Percentiles rank a stretch among this genome's conserved stretches.
phyloP scores from a whole-genome alignment of 2,329 filamentous ascomycete genomes.

The Arthrinium phaeospermum region DNA sequence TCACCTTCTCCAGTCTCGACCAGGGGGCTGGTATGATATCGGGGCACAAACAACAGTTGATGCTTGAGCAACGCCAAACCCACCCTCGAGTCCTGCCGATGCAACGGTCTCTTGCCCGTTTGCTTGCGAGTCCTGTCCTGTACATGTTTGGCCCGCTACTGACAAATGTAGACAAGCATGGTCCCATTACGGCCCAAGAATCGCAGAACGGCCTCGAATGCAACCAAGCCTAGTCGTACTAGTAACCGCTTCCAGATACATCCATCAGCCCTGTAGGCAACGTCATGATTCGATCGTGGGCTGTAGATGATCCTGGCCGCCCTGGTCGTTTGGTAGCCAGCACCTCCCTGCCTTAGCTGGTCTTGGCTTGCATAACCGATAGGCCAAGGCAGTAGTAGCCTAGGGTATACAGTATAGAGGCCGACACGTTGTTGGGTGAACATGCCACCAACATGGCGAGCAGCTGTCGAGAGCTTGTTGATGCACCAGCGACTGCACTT shows the following conservation, averaged over 20 bases:
- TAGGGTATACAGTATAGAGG: neutral
- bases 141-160: neutral
- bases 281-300: neutral
- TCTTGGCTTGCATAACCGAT: conserved; percentile 33
- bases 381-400: conserved; percentile 20
- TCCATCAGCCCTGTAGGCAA: conserved; percentile 9
- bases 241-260: neutral
- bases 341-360: conserved; percentile 24
- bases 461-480: neutral
- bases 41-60: neutral
- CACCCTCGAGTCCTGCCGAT: neutral
- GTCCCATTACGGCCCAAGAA: neutral
- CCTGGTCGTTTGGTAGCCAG: neutral
- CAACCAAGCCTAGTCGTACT: neutral
- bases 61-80: neutral
- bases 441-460: conserved; percentile 14
- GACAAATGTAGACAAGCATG: neutral
- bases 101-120: neutral
- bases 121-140: neutral
- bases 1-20: neutral
- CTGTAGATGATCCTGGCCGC: neutral
- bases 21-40: neutral
- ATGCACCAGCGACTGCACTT: neutral
- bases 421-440: conserved; percentile 15
- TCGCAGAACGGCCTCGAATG: neutral